phyloP scores from a whole-genome alignment of 1,139 yeast genomes.

The Kluyveromyces marxianus region DNA sequence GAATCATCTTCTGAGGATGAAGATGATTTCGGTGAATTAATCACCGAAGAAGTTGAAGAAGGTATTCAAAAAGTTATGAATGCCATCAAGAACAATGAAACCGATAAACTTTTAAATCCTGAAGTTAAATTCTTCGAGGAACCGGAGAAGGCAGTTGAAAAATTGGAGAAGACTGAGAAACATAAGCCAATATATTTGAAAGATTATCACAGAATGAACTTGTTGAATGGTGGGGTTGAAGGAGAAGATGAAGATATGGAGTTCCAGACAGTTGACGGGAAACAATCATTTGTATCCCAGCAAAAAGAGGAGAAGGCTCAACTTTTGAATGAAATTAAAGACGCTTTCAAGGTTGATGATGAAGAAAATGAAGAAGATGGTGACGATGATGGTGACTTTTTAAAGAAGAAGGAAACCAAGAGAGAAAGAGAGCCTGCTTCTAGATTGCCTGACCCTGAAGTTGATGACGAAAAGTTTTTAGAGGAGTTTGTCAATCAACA shows the following conservation, averaged over 20 bases:
- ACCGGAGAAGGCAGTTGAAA: slow-evolving; percentile 37
- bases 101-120: slow-evolving; percentile 53
- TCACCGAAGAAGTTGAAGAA: slow-evolving; percentile 77
- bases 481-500: slow-evolving; percentile 63
- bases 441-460: slow-evolving; percentile 59
- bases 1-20: slow-evolving; percentile 58
- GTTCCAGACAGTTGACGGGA: slow-evolving; percentile 46
- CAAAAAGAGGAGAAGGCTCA: slow-evolving; percentile 69
- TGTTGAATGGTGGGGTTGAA: slow-evolving; percentile 55
- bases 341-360: slow-evolving; percentile 47
- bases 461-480: slow-evolving; percentile 60
- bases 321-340: slow-evolving; percentile 66
- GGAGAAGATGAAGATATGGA: slow-evolving; percentile 37
- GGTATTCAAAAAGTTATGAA: slow-evolving; percentile 68
- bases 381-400: slow-evolving; percentile 46
- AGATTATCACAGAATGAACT: slow-evolving; percentile 83
- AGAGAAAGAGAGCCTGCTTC: slow-evolving; percentile 28
- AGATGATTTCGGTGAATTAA: slow-evolving; percentile 84
- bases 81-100: slow-evolving; percentile 63
- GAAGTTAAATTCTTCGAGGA: slow-evolving; percentile 65
- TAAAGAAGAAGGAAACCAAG: slow-evolving; percentile 49
- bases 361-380: slow-evolving; percentile 38
- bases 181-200: slow-evolving; percentile 82
- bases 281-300: slow-evolving; percentile 61
- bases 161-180: slow-evolving; percentile 29